Evolutionary conservation across 2,329 filamentous ascomycete genomes (phyloP).

Genomic region (Beauveria australis): DNA sequence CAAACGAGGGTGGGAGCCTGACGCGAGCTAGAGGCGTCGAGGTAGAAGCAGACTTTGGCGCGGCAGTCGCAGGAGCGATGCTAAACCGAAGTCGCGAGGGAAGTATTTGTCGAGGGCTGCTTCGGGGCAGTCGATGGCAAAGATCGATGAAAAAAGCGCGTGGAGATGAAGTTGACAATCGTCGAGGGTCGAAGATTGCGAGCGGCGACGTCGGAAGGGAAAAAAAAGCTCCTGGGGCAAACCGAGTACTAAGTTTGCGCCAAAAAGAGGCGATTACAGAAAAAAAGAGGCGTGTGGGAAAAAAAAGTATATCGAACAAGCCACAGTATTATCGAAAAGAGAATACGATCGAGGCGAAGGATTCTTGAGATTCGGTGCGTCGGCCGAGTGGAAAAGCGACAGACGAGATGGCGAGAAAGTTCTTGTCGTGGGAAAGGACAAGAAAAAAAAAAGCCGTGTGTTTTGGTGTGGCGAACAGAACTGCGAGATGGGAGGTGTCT

Average conservation of each 20-base stretch:
- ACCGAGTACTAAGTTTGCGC: slow-evolving; percentile 1
- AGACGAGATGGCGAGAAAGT: slow-evolving; percentile 5
- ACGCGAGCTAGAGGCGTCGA: background rate
- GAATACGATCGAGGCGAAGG: background rate
- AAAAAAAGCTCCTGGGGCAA: slow-evolving; percentile 5
- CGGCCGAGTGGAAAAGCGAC: slow-evolving; percentile 1
- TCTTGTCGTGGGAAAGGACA: slow-evolving; percentile 2
- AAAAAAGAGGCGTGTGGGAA: background rate
- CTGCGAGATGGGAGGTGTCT: slow-evolving; percentile 9
- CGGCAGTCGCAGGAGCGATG: background rate
- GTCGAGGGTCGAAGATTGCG: background rate
- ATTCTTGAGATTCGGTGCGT: background rate
- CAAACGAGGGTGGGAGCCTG: background rate
- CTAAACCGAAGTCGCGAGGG: background rate
- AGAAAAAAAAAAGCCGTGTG: slow-evolving; percentile 10
- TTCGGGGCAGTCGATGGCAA: background rate
- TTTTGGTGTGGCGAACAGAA: slow-evolving; percentile 1
- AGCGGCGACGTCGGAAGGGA: background rate
- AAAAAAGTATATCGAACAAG: slow-evolving; percentile 4
- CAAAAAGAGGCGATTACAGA: slow-evolving; percentile 4
- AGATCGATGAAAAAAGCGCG: background rate
- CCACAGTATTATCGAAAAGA: slow-evolving; percentile 1
- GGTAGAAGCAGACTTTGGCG: background rate
- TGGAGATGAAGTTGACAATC: background rate
- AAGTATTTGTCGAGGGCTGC: background rate